These are phyloP conservation scores for Irpex lacteus DNA, from an alignment of 1,284 basidiomycete genomes.

Conservation along the genomic window DNA sequence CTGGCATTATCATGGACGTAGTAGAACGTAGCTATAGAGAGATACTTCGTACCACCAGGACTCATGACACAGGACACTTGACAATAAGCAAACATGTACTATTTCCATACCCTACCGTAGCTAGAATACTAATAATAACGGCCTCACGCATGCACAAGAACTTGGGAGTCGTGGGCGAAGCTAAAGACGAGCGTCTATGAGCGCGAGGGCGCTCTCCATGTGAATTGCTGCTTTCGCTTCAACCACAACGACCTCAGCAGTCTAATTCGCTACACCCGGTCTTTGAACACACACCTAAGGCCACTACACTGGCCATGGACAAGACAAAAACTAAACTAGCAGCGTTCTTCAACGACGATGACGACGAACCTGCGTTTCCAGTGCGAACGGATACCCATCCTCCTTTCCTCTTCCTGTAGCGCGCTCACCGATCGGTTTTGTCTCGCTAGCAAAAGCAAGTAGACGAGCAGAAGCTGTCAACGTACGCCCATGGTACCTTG, in stretches of 20 bases:
- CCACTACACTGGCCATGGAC: slow-evolving; percentile 47
- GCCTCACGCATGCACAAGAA: too few species aligned
- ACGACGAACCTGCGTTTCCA: slow-evolving; percentile 79
- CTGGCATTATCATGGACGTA: too few species aligned
- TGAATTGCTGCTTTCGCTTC: not conserved
- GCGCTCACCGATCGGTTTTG: slow-evolving; percentile 52
- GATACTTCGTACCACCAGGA: too few species aligned
- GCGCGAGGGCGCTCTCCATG: not conserved
- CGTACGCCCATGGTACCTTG: slow-evolving; percentile 71
- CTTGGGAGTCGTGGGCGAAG: too few species aligned
- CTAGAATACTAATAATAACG: too few species aligned
- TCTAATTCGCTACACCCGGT: not conserved
- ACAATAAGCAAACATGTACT: too few species aligned
- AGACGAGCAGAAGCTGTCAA: slow-evolving; percentile 74
- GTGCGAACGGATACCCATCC: slow-evolving; percentile 75
- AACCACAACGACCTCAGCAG: not conserved
- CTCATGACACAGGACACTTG: too few species aligned
- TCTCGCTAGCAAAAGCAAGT: slow-evolving; percentile 67
- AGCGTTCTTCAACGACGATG: slow-evolving; percentile 78
- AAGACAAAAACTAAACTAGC: slow-evolving; percentile 74
- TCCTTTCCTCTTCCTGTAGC: slow-evolving; percentile 42
- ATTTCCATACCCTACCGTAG: too few species aligned
- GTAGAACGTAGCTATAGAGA: too few species aligned
- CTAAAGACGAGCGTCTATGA: too few species aligned
- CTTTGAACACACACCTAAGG: not conserved